Conservation (phyloP, 192 early-diverging fungal genomes). For the Entophlyctis luteolus region DNA sequence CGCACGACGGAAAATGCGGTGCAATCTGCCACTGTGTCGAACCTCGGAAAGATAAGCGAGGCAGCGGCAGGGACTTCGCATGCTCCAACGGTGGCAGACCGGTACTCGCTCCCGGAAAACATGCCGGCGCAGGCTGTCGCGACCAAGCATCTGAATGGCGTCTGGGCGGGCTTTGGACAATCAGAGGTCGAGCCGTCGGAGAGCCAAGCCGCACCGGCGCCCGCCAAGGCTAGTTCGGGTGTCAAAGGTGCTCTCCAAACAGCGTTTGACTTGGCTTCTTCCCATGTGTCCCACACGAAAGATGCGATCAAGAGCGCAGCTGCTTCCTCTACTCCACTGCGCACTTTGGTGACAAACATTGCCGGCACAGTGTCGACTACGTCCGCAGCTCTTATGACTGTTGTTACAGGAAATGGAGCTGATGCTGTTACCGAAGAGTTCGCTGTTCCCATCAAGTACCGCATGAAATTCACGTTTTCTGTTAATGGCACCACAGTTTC, state of each 20-base stretch:
- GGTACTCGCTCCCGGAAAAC: background rate
- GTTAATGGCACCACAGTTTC: background rate
- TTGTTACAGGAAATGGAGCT: background rate
- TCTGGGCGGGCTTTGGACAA: background rate
- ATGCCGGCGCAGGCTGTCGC: no score
- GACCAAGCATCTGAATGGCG: background rate
- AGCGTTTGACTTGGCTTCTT: background rate
- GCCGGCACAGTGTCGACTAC: background rate
- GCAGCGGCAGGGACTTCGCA: background rate
- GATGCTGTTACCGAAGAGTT: background rate
- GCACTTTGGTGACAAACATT: background rate
- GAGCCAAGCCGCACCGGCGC: no score
- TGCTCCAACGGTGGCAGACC: background rate
- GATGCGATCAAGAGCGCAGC: background rate
- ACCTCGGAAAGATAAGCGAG: no score
- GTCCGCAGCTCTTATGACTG: background rate
- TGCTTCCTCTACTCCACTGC: background rate
- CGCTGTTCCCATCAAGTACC: slow-evolving; percentile 9
- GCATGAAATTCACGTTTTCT: slow-evolving; percentile 1
- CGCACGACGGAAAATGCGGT: background rate
- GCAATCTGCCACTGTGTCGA: background rate
- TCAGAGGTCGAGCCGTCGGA: background rate
- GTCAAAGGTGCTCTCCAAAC: background rate
- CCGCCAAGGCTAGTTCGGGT: no score
- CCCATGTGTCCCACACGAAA: background rate